Evolutionary conservation across 1,139 yeast species (phyloP).

Genomic region (Pichia sp.): DNA sequence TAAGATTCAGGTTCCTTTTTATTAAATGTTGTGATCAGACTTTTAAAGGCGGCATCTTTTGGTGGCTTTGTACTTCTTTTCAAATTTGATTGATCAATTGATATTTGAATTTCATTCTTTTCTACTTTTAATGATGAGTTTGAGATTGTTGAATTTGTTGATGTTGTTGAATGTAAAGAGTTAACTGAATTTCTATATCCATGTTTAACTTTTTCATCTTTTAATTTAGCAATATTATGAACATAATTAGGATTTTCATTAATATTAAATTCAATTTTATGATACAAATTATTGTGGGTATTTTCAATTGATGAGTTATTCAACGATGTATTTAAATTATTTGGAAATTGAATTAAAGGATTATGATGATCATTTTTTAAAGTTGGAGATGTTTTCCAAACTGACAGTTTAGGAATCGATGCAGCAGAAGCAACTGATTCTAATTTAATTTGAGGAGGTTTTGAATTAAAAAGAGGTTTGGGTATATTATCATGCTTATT

Average conservation of each 20-base stretch:
- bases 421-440: background rate
- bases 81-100: background rate
- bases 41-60: constrained; percentile 12
- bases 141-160: constrained; percentile 9
- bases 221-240: background rate
- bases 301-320: too few relatives aligned
- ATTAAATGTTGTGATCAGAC: constrained; percentile 27
- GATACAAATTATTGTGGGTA: too few relatives aligned
- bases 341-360: background rate
- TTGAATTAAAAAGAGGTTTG: background rate
- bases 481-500: too few relatives aligned
- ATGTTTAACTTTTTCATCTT: background rate
- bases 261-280: too few relatives aligned
- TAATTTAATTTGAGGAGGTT: background rate
- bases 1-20: constrained; percentile 22
- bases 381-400: constrained; percentile 1
- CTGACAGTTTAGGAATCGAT: constrained; percentile 4
- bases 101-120: background rate
- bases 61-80: background rate
- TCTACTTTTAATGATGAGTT: constrained; percentile 1
- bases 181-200: constrained; percentile 1
- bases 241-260: too few relatives aligned
- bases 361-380: background rate
- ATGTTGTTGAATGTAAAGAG: constrained; percentile 3
- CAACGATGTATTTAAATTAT: background rate